Conservation (phyloP, 805 yeast genomes). For the Yarrowia sp. region DNA sequence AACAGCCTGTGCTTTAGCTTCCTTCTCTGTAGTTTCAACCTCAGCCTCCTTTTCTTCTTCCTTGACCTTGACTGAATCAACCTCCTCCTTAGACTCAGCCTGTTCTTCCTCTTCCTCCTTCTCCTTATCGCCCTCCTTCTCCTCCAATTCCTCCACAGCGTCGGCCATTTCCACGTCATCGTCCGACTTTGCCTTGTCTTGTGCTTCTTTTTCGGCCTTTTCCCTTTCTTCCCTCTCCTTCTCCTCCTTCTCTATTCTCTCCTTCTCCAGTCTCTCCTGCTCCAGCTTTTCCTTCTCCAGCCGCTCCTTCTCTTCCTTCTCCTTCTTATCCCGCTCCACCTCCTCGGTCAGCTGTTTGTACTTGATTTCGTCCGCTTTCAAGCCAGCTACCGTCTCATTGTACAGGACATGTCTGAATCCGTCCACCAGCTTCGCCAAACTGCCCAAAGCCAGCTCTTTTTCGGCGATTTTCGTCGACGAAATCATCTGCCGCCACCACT, state of each 20-base stretch:
- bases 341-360: not conserved
- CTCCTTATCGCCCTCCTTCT: not conserved
- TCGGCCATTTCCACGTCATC: conserved; percentile 10
- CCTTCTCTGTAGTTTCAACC: not conserved
- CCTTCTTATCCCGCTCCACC: conserved; percentile 5
- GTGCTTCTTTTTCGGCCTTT: not conserved
- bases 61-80: not conserved
- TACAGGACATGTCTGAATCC: conserved; percentile 22
- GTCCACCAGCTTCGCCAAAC: conserved; percentile 28
- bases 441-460: conserved; percentile 8
- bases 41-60: not conserved
- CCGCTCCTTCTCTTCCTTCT: conserved; percentile 1
- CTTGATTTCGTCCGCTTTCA: conserved; percentile 14
- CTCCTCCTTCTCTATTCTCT: not conserved
- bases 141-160: conserved; percentile 1
- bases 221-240: not conserved
- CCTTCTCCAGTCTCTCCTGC: not conserved
- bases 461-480: conserved; percentile 24
- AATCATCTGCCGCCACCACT: conserved; percentile 22
- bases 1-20: not conserved
- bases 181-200: conserved; percentile 2
- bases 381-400: conserved; percentile 9
- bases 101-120: not conserved
- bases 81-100: not conserved
- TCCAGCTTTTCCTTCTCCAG: not conserved